A percentile compares a stretch with the other conserved stretches of the same genome.
These are phyloP conservation scores for Byssothecium circinans DNA, from an alignment of 2,329 filamentous ascomycete species.

Conservation along the genomic window DNA sequence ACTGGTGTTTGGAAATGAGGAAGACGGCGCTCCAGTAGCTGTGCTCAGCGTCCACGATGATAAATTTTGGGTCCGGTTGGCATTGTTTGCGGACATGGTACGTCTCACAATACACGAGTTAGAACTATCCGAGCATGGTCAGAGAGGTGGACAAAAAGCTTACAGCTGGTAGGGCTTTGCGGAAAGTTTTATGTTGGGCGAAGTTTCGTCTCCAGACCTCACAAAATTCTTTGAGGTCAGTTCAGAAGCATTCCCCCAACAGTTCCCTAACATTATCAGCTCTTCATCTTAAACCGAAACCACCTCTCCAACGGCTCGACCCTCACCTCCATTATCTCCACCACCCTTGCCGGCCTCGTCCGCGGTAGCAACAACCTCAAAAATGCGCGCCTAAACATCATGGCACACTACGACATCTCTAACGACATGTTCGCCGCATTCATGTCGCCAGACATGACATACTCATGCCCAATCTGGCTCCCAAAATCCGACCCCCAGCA, in stretches of 20 bases:
- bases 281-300: conserved; percentile 71
- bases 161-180: conserved; percentile 59
- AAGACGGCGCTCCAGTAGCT: conserved; percentile 49
- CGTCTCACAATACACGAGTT: conserved; percentile 8
- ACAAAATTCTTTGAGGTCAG: conserved; percentile 67
- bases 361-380: conserved; percentile 51
- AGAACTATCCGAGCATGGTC: background rate
- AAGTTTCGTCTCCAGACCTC: conserved; percentile 67
- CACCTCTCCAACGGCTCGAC: conserved; percentile 66
- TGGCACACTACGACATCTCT: conserved; percentile 74
- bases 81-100: conserved; percentile 71
- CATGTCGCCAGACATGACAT: conserved; percentile 74
- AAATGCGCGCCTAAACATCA: conserved; percentile 64
- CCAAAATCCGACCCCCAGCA: conserved; percentile 45
- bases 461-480: conserved; percentile 70
- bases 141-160: background rate
- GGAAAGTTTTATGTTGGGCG: conserved; percentile 72
- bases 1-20: conserved; percentile 47
- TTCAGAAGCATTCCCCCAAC: background rate
- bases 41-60: conserved; percentile 65
- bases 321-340: conserved; percentile 60
- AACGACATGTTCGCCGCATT: conserved; percentile 78
- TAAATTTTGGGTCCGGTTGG: conserved; percentile 69
- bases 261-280: conserved; percentile 45
- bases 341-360: conserved; percentile 58